Conservation (phyloP, 1,284 basidiomycete species). For the Malassezia brasiliensis region DNA sequence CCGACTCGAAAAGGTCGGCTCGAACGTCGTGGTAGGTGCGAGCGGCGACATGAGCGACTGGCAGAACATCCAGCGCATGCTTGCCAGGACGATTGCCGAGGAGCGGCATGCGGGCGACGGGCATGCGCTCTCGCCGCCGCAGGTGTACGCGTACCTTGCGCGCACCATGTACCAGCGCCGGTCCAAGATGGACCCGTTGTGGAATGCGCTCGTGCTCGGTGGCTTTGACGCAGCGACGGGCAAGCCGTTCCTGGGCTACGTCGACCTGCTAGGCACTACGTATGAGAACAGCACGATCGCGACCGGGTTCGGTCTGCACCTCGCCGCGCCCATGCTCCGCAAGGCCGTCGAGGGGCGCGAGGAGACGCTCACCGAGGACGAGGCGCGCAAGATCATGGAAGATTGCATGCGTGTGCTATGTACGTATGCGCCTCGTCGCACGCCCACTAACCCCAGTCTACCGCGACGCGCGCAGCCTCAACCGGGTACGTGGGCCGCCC, state of each 20-base stretch:
- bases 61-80: slow-evolving; percentile 73
- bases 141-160: slow-evolving; percentile 86
- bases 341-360: slow-evolving; percentile 77
- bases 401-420: slow-evolving; percentile 84
- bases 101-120: slow-evolving; percentile 74
- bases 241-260: slow-evolving; percentile 61
- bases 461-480: slow-evolving; percentile 85
- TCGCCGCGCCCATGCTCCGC: slow-evolving; percentile 84
- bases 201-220: slow-evolving; percentile 92
- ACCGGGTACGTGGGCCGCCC: slow-evolving; percentile 62
- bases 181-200: slow-evolving; percentile 81
- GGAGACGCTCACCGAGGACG: slow-evolving; percentile 63
- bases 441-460: slow-evolving; percentile 55
- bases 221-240: slow-evolving; percentile 32
- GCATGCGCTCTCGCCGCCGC: slow-evolving; percentile 71
- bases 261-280: slow-evolving; percentile 93
- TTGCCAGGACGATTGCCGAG: slow-evolving; percentile 52
- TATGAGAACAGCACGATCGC: slow-evolving; percentile 89
- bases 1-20: slow-evolving; percentile 73
- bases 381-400: slow-evolving; percentile 70
- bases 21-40: slow-evolving; percentile 71
- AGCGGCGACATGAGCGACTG: slow-evolving; percentile 97
- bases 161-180: slow-evolving; percentile 84
- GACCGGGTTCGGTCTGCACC: slow-evolving; percentile 88
- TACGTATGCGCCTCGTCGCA: slow-evolving; percentile 13